Evolutionary conservation across 2,329 filamentous ascomycete species (phyloP), one percentile per base, ranked within the genome.

Genomic region (Pseudogymnoascus sp.): DNA sequence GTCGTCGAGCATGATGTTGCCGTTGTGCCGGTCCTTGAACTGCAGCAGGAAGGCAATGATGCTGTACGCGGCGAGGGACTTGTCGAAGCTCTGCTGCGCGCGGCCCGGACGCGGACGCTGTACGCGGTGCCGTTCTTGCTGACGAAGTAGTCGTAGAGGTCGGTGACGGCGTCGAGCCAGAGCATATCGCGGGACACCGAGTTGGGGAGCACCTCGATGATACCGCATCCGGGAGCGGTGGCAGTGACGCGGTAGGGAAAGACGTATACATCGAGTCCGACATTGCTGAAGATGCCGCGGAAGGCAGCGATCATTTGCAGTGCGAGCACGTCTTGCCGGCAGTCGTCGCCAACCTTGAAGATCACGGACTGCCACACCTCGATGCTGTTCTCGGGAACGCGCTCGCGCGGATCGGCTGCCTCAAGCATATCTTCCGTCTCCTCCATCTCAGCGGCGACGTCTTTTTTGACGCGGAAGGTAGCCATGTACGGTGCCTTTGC

Each of bases 311-410:
- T 97, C 89, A 99, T 96, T 76, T 99, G 95, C 65, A 99, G 80
- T 1, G 95, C 95, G 64, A 99, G 81, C 61, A 99, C 90, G 71
- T 99, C 96, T 77, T 99, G 95, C 60, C 95, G 89, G 74, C 95
- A 97, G 75, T 99, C 95, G 73, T 99, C 95, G 65, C 95, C 95
- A 59, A 99, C 96, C 75, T 99, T 99, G 86, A 99, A 99, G 72
- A 99, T 99, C 63, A 93, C 95, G 1, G 92, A 96, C 75, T 99
- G 95, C 96, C 95, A 97, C n/a, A 93, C 89, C 75, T 99, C 96
- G 68, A 96, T 86, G 0, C 86, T 90, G 69, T 83, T 85, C 61
- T 78, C 77, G 6, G 71, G 72, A 18, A 69, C 68, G 16, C 71
- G 70, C 5, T 72, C 75, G 41, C 67, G 65, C 62, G 78, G 77